phyloP scores from a whole-genome alignment of 805 yeast species.

The Zygosaccharomyces kombuchaensis region DNA sequence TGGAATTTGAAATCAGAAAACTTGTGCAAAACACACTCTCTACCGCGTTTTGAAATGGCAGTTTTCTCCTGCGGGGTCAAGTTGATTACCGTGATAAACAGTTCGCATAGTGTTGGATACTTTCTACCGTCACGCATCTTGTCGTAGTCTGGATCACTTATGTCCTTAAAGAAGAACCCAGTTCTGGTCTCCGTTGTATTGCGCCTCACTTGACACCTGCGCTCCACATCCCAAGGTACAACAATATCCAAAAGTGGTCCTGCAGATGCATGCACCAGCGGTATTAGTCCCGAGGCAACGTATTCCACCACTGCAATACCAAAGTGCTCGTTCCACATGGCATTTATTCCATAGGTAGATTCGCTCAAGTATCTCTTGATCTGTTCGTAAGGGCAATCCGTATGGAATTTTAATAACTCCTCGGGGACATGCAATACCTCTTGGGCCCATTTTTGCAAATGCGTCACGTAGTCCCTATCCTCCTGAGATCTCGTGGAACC shows the following conservation, averaged over 20 bases:
- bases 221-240: constrained; percentile 43
- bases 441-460: constrained; percentile 43
- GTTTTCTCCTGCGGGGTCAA: constrained; percentile 37
- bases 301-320: constrained; percentile 97
- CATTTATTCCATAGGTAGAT: constrained; percentile 77
- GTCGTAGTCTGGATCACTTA: constrained; percentile 64
- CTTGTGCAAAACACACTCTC: constrained; percentile 42
- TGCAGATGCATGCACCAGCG: constrained; percentile 90
- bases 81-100: constrained; percentile 43
- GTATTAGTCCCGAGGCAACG: constrained; percentile 77
- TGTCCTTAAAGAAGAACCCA: constrained; percentile 76
- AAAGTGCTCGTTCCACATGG: constrained; percentile 99
- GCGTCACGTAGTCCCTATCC: constrained; percentile 58
- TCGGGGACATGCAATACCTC: constrained; percentile 40
- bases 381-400: constrained; percentile 68
- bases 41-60: constrained; percentile 45
- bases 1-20: constrained; percentile 62
- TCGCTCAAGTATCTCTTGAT: constrained; percentile 51
- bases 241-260: constrained; percentile 92
- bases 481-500: constrained; percentile 76
- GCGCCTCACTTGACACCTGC: constrained; percentile 23
- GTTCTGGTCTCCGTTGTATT: constrained; percentile 45
- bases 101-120: constrained; percentile 48
- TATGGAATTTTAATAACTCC: constrained; percentile 47
- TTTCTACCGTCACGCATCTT: constrained; percentile 18